Base-by-base conservation (phyloP, 495 filamentous ascomycete genomes). In the Jackrogersella multiformis region DNA sequence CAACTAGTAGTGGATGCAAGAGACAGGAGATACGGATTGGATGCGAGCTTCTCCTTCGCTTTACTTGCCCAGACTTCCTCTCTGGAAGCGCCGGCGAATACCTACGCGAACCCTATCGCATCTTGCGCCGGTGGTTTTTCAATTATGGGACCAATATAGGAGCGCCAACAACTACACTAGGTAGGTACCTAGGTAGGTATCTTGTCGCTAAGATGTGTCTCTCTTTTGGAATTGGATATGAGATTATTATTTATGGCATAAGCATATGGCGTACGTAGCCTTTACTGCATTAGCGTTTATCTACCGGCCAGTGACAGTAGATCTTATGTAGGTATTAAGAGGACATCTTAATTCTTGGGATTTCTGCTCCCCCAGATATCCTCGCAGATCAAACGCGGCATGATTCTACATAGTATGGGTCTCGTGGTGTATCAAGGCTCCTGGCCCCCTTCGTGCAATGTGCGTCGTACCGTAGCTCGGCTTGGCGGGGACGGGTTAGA, bases 351-450 rank as follows among this genome's bases (percentile, higher is more conserved):
- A 61, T 42, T 54, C 48, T 60, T 65, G 61, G 66, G 66, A 65
- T 69, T 69, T 56, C 28, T 61, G 46, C 53, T 64, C 66, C 61
- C 61, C 61, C 60, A 65, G 60, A 69, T 64, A 46, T 51, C 18
- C 20, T 21, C 42, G 66, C 28, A 64, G 66, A 69, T 69, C 66
- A 64, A 69, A 69, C 66, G 44, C 61, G 66, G 61, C 49, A 35
- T 26, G 55, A 54, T 41, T 64, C 20, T 30, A n/a, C n/a, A n/a
- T n/a, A n/a, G n/a, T n/a, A 65, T 52, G 60, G 42, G 55, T 52
- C 48, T 56, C 18, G 59, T 58, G 46, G 51, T 63, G 55, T 64
- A 32, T 56, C 38, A 54, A 39, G 55, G 28, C 44, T 24, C 5
- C 26, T 8, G 26, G 34, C 41, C 42, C 26, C 26, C 42, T 20